Evolutionary conservation across 2,329 filamentous ascomycete species (phyloP).

Genomic region (Ploettnerulaceae sp.): DNA sequence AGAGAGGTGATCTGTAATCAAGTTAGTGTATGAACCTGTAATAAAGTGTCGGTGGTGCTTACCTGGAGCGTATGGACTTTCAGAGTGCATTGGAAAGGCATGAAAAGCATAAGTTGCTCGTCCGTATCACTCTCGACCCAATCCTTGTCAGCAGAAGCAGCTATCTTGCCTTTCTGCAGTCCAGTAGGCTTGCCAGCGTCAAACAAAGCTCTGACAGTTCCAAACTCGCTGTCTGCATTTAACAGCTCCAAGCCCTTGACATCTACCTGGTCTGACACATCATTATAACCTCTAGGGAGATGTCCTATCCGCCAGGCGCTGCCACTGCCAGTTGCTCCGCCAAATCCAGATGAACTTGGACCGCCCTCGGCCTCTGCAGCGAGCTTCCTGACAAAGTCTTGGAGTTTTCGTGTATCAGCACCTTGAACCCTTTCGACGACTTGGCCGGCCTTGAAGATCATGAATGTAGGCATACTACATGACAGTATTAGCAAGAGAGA

Average conservation of each 20-base stretch:
- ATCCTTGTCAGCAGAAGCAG: constrained; percentile 53
- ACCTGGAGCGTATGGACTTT: constrained; percentile 83
- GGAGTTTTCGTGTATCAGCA: constrained; percentile 66
- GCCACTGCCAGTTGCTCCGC: constrained; percentile 36
- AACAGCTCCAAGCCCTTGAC: constrained; percentile 75
- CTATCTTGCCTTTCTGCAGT: constrained; percentile 52
- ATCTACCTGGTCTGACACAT: constrained; percentile 81
- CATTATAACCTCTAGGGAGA: constrained; percentile 73
- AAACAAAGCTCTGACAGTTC: constrained; percentile 69
- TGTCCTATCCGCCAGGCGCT: constrained; percentile 68
- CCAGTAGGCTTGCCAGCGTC: constrained; percentile 61
- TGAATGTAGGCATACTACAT: constrained; percentile 74
- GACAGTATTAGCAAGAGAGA: constrained; percentile 10
- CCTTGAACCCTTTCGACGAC: constrained; percentile 66
- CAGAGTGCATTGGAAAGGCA: constrained; percentile 80
- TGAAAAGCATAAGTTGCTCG: constrained; percentile 89
- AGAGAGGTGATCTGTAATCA: constrained; percentile 71
- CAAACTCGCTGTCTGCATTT: constrained; percentile 76
- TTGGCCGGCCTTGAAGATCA: constrained; percentile 73
- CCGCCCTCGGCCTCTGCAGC: constrained; percentile 54
- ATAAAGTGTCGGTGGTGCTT: constrained; percentile 25
- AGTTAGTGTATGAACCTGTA: not conserved
- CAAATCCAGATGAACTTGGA: constrained; percentile 31
- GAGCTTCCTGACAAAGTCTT: constrained; percentile 66
- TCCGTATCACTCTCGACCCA: constrained; percentile 97